Base-by-base conservation (phyloP, 805 yeast genomes). In the Yamadazyma paraphyllophila region DNA sequence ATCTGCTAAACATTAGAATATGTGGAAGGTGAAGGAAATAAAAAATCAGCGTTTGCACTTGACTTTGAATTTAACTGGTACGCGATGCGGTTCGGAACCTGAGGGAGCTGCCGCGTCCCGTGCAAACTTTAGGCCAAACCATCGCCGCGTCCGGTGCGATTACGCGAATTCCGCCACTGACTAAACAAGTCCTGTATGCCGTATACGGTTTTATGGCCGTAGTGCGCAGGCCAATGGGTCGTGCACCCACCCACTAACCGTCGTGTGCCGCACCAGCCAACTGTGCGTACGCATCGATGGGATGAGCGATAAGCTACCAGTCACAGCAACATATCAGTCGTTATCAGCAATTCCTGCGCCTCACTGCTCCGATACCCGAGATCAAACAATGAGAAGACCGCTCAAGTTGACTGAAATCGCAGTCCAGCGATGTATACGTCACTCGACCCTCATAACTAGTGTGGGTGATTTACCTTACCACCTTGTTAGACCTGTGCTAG, bases 401-500 rank as follows among this genome's bases (percentile, higher is more conserved):
- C 41, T 44, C 25, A 17, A 25, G 29, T 39, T 50, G 12, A 32
- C 47, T 2, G 46, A 54, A 31, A 34, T 54, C 29, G 46, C 54
- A 3, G 36, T 46, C 7, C 43, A 16, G 7, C 48, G 44, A 39
- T 54, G 57, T 33, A 49, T 57, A 39, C 62, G 57, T 39, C 55
- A 62, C 48, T 48, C 56, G 11, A 46, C 47, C 13, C 53, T 50
- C 36, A 44, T 63, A 12, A 43, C 50, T 24, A 64, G 60, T 43
- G 51, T 63, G 10, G 69, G 69, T 6, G 38, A 47, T n/a, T 54
- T 63, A 7, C 68, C 67, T 7, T 78, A 69, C 51, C 82, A 76
- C 54, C 55, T 79, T 11, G 62, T 78, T 9, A 70, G 65, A 50
- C 81, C 83, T 0, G 60, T 78, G 1, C 60, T 79, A 10, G 56